A percentile compares a stretch with the other conserved stretches of the same genome.
These are phyloP conservation scores for Dichotomopilus funicola DNA, from an alignment of 2,329 filamentous ascomycete species.

Conservation along the genomic window DNA sequence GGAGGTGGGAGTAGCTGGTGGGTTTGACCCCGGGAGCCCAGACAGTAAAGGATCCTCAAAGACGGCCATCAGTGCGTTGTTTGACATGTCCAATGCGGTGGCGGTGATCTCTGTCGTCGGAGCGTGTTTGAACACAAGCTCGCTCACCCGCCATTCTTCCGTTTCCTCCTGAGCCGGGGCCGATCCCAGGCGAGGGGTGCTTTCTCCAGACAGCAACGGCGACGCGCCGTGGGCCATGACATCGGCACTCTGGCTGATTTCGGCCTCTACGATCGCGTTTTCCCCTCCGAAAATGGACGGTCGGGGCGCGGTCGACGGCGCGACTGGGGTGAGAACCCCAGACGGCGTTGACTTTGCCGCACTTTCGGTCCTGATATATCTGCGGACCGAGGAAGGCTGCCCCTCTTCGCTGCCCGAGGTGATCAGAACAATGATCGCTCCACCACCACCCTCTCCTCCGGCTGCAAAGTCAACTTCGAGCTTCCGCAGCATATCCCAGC, in stretches of 20 bases:
- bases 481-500: constrained; percentile 86
- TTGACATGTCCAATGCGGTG: constrained; percentile 67
- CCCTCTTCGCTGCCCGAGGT: constrained; percentile 62
- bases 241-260: neutral
- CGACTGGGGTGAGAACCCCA: constrained; percentile 16
- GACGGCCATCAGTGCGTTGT: constrained; percentile 61
- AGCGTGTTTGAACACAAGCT: constrained; percentile 54
- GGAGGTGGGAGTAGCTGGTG: constrained; percentile 40
- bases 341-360: constrained; percentile 6
- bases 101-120: constrained; percentile 59
- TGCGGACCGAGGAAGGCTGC: constrained; percentile 37
- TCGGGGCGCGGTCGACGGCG: neutral
- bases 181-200: constrained; percentile 1
- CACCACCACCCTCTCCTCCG: constrained; percentile 68
- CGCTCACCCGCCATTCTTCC: constrained; percentile 62
- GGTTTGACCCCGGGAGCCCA: constrained; percentile 45
- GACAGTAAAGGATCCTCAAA: constrained; percentile 71
- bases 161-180: constrained; percentile 26
- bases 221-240: neutral
- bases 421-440: constrained; percentile 71
- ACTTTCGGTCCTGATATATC: constrained; percentile 36
- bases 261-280: neutral
- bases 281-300: constrained; percentile 20
- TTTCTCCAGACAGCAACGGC: neutral
- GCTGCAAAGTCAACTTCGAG: constrained; percentile 85